phyloP scores from a whole-genome alignment of 2,329 filamentous ascomycete genomes.

The Fusarium virguliforme region DNA sequence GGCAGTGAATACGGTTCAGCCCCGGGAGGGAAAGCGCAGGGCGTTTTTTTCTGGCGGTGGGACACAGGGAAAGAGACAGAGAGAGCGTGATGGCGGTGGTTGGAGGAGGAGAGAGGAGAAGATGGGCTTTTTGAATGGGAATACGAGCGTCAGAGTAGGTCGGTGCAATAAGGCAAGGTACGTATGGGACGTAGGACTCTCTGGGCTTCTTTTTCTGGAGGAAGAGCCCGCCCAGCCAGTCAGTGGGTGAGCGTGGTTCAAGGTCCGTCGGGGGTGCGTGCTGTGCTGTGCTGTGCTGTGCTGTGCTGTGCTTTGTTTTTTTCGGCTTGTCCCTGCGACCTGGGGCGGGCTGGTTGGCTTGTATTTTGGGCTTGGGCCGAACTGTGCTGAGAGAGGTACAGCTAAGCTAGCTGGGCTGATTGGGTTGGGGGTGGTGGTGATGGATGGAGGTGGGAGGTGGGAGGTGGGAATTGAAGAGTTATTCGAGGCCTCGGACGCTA shows the following conservation, averaged over 20 bases:
- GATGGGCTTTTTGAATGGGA: constrained; percentile 43
- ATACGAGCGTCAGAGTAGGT: constrained; percentile 48
- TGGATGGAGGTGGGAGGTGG: too few relatives aligned
- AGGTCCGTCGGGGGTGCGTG: constrained; percentile 13
- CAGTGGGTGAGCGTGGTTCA: background rate
- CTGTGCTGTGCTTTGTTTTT: constrained; percentile 26
- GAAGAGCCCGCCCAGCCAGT: constrained; percentile 16
- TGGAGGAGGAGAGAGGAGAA: constrained; percentile 38
- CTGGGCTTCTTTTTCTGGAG: constrained; percentile 21
- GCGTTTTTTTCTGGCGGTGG: constrained; percentile 50
- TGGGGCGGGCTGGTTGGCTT: constrained; percentile 38
- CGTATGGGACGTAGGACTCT: constrained; percentile 29
- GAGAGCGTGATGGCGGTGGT: constrained; percentile 35
- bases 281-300: constrained; percentile 4
- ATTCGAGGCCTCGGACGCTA: constrained; percentile 7
- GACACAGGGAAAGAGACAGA: constrained; percentile 39
- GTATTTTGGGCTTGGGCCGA: constrained; percentile 15
- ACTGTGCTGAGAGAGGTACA: constrained; percentile 5
- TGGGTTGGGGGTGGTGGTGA: background rate
- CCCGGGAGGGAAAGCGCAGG: constrained; percentile 34
- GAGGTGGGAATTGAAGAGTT: background rate
- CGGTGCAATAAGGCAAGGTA: constrained; percentile 8
- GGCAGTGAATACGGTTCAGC: constrained; percentile 44
- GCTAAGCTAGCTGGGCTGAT: constrained; percentile 10
- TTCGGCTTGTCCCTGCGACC: constrained; percentile 25